Conservation (phyloP, 1,284 basidiomycete genomes). For the Filobasidium uniguttulatum region DNA sequence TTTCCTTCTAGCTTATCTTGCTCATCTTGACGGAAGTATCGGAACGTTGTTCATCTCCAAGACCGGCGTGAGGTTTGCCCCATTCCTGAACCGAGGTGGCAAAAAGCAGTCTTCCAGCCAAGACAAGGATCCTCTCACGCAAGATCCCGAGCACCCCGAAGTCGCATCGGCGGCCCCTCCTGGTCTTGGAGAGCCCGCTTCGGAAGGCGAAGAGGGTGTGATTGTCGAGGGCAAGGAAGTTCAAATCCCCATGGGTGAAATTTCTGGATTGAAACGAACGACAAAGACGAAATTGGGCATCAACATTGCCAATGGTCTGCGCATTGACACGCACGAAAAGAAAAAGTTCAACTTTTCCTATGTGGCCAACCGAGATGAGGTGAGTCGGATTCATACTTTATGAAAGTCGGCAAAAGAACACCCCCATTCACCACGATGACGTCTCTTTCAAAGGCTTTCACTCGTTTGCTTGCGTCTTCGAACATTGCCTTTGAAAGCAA, state of each 20-base stretch:
- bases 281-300: neutral
- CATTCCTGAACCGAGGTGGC: neutral
- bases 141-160: no score
- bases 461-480: no score
- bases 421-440: no score
- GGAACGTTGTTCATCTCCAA: slow-evolving; percentile 6
- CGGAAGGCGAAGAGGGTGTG: no score
- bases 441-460: no score
- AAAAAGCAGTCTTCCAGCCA: neutral
- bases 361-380: slow-evolving; percentile 3
- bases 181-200: no score
- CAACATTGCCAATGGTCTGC: neutral
- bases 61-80: neutral
- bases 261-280: neutral
- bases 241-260: slow-evolving; percentile 1
- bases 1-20: neutral
- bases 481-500: no score
- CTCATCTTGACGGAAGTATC: neutral
- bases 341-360: slow-evolving; percentile 1
- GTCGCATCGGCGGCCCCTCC: no score
- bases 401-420: no score
- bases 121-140: neutral
- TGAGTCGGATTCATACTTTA: no score
- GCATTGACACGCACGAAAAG: neutral
- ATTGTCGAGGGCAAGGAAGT: neutral